phyloP scores from a whole-genome alignment of 2,329 filamentous ascomycete species.

The Phyllosticta paracitricarpa region DNA sequence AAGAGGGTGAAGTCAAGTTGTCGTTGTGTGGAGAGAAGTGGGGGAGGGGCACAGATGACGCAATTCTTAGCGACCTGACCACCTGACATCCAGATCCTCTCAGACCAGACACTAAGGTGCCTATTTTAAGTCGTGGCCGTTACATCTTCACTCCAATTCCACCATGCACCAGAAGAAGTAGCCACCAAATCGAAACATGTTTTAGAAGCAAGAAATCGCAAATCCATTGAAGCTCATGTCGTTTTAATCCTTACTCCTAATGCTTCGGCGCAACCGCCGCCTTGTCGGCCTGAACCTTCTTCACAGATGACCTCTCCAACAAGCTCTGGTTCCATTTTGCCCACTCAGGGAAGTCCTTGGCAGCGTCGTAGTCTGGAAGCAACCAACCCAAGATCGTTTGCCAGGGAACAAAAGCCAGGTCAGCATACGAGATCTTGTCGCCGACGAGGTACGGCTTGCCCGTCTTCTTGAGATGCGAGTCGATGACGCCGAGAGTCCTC shows the following conservation, averaged over 20 bases:
- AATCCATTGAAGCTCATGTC: neutral
- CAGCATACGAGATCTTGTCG: slow-evolving; percentile 33
- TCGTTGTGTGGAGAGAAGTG: neutral
- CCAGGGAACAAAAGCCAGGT: slow-evolving; percentile 34
- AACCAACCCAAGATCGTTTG: slow-evolving; percentile 16
- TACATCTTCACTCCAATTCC: neutral
- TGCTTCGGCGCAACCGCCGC: slow-evolving; percentile 1
- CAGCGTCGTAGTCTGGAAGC: slow-evolving; percentile 17
- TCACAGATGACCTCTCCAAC: slow-evolving; percentile 18
- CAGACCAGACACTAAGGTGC: too few relatives aligned
- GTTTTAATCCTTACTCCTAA: neutral
- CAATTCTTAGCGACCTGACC: neutral
- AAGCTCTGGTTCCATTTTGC: slow-evolving; percentile 21
- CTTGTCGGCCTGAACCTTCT: slow-evolving; percentile 14
- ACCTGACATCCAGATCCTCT: neutral
- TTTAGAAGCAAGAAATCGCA: neutral
- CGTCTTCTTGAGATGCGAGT: slow-evolving; percentile 26
- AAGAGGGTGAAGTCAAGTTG: neutral
- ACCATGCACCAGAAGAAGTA: neutral
- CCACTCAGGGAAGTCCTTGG: slow-evolving; percentile 19
- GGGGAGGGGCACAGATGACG: neutral
- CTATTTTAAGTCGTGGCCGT: neutral
- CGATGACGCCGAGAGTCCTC: slow-evolving; percentile 36
- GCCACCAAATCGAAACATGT: neutral
- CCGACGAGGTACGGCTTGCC: slow-evolving; percentile 33